Evolutionary conservation across 306 rosid genomes (phyloP), one percentile per base, ranked within the genome.

Genomic region (Mimosa bimucronata): DNA sequence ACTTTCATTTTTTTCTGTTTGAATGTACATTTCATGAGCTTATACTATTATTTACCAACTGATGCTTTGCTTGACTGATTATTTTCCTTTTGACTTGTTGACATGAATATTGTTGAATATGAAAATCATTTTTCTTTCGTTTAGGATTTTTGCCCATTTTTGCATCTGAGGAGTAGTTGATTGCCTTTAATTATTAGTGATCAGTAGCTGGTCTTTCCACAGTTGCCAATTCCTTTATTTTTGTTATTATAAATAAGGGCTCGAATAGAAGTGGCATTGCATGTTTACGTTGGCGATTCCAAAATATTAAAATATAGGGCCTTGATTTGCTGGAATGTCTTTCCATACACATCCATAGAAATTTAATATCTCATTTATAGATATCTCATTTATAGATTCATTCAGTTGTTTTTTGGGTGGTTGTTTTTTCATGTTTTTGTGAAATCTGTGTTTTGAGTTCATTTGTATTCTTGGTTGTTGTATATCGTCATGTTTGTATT

Each of bases 1-100:
- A 75, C 82, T 72, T 79, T 67, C 29, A n/a, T 61, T 42, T 73
- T 46, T 77, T 75, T 82, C 69, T 78, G 28, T 79, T 77, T 53
- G 73, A 29, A 52, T 26, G 19, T 10, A 25, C 66, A 58, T 61
- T 71, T 80, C 50, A 37, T 77, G 21, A 66, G 37, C 68, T 73
- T 41, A 40, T 38, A 28, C 67, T 41, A 41, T 57, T 31, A 31
- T 38, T 40, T 76, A 44, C n/a, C 69, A 75, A 77, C 41, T 66
- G n/a, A 10, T 75, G 60, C 23, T 65, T 34, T 64, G 48, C 50
- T 26, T 13, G 66, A 53, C 14, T 58, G 45, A 44, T 21, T 77
- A 12, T 28, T 30, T n/a, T 19, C 41, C 9, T 29, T 71, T 71
- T 7, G 48, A 58, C 38, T 34, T 34, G 38, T 34, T 34, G 38